These are phyloP conservation scores for Chaetomiaceae sp. DNA, from an alignment of 2,329 filamentous ascomycete species.

Conservation along the genomic window DNA sequence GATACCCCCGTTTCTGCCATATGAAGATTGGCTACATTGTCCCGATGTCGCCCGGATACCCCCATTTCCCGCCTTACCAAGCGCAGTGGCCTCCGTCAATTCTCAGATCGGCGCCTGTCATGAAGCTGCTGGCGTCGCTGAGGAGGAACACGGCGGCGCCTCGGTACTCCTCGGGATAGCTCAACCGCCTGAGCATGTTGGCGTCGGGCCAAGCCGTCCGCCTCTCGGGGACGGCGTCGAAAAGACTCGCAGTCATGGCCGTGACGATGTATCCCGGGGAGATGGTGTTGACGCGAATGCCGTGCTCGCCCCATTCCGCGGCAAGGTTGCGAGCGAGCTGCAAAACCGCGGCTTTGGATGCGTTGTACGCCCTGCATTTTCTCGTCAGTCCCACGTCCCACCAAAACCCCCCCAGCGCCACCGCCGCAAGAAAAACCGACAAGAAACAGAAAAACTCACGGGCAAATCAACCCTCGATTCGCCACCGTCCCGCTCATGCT, in stretches of 20 bases:
- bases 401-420: too few relatives aligned
- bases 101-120: constrained; percentile 64
- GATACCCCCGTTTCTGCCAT: constrained; percentile 13
- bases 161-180: constrained; percentile 64
- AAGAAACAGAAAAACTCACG: constrained; percentile 43
- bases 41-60: background rate
- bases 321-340: constrained; percentile 69
- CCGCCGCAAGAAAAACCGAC: background rate
- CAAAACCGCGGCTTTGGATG: constrained; percentile 69
- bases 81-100: constrained; percentile 67
- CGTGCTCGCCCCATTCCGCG: constrained; percentile 66
- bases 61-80: constrained; percentile 41
- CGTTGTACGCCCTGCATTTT: constrained; percentile 63
- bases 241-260: constrained; percentile 77
- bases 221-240: constrained; percentile 68
- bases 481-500: constrained; percentile 66
- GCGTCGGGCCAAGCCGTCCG: constrained; percentile 68
- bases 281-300: constrained; percentile 76
- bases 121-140: constrained; percentile 64
- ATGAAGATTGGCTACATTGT: background rate
- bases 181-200: constrained; percentile 76
- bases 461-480: constrained; percentile 55
- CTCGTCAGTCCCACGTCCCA: background rate
- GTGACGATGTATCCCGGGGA: constrained; percentile 78
- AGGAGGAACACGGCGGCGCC: constrained; percentile 66